These are phyloP conservation scores for Cryphonectria carpinicola DNA, from an alignment of 2,329 filamentous ascomycete genomes.

Conservation along the genomic window DNA sequence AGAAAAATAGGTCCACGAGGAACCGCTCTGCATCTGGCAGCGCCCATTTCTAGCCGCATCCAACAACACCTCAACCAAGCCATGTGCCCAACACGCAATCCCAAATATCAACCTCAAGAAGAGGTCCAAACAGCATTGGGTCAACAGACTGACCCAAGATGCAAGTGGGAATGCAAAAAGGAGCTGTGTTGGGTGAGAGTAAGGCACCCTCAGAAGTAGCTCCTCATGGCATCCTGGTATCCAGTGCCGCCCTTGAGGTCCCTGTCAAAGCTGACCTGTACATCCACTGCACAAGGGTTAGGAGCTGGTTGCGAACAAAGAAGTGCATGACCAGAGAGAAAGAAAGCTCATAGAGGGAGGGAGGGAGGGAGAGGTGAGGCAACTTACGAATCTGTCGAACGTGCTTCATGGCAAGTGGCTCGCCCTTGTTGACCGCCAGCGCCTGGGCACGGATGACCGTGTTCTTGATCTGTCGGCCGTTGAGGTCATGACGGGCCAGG, in stretches of 20 bases:
- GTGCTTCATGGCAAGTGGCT: slow-evolving; percentile 75
- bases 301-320: neutral
- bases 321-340: neutral
- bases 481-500: slow-evolving; percentile 68
- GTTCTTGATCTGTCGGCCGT: slow-evolving; percentile 80
- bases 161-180: neutral
- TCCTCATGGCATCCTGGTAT: slow-evolving; percentile 82
- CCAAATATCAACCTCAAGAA: neutral
- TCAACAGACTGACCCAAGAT: neutral
- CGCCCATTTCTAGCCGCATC: neutral
- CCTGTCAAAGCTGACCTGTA: slow-evolving; percentile 79
- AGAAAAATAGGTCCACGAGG: neutral
- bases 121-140: neutral
- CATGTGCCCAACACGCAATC: no score
- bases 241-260: slow-evolving; percentile 82
- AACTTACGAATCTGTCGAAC: slow-evolving; percentile 67
- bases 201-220: slow-evolving; percentile 61
- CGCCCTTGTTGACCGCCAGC: slow-evolving; percentile 75
- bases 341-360: neutral
- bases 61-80: neutral
- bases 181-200: no score
- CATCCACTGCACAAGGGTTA: slow-evolving; percentile 58
- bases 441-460: slow-evolving; percentile 82
- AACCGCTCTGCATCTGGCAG: neutral
- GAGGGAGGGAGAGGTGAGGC: neutral